A percentile compares a stretch with the other conserved stretches of the same genome.
phyloP scores from a whole-genome alignment of 176 grass and related monocot genomes.

The Secale cereale region DNA sequence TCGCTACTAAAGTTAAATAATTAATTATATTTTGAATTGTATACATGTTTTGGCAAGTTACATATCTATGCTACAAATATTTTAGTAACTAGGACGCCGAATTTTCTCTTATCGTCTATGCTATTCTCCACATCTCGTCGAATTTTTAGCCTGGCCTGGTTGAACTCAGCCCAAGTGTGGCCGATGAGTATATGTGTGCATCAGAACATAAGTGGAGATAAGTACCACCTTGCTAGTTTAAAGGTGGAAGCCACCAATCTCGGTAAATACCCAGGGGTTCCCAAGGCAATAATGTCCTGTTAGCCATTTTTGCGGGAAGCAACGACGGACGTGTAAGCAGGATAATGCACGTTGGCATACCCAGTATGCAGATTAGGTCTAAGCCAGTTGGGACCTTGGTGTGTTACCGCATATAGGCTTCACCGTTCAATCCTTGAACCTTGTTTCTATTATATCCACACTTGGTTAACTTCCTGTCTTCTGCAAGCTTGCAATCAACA shows the following conservation, averaged over 20 bases:
- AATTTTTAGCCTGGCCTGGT: background rate
- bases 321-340: background rate
- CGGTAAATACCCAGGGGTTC: too few species aligned
- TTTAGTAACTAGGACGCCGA: background rate
- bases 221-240: too few species aligned
- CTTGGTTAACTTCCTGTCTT: conserved; percentile 1
- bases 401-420: background rate
- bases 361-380: background rate
- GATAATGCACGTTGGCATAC: background rate
- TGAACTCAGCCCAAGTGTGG: background rate
- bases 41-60: background rate
- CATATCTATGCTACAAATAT: background rate
- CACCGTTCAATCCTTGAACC: background rate
- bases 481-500: background rate
- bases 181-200: too few species aligned
- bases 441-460: background rate
- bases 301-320: background rate
- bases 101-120: background rate
- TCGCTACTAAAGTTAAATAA: background rate
- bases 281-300: too few species aligned
- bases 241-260: too few species aligned
- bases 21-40: background rate
- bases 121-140: background rate
- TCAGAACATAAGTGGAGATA: too few species aligned
- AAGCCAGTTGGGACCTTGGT: background rate